Evolutionary conservation across 805 yeast species (phyloP).

Genomic region (Barnettozyma pratensis): DNA sequence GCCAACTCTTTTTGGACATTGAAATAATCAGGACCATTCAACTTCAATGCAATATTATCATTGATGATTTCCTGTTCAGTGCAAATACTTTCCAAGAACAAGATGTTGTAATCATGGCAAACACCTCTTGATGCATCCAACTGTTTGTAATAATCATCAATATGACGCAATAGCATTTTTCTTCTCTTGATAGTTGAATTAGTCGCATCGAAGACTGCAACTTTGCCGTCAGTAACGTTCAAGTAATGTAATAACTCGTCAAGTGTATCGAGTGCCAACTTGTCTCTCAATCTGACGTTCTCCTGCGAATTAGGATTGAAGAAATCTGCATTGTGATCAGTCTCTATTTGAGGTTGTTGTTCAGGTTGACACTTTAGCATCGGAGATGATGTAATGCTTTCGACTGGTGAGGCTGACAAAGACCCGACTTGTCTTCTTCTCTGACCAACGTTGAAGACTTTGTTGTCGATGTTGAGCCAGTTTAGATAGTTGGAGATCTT

Average conservation of each 20-base stretch:
- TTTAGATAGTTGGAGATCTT: constrained; percentile 55
- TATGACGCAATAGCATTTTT: constrained; percentile 22
- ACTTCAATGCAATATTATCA: constrained; percentile 27
- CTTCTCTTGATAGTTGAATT: constrained; percentile 42
- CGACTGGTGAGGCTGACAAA: not conserved
- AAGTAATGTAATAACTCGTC: constrained; percentile 31
- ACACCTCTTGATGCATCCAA: constrained; percentile 35
- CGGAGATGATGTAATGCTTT: constrained; percentile 3
- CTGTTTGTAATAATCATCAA: constrained; percentile 32
- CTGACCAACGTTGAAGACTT: constrained; percentile 67
- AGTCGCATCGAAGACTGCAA: constrained; percentile 50
- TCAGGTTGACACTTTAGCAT: not conserved
- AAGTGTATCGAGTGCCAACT: constrained; percentile 42
- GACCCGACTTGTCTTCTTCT: constrained; percentile 39
- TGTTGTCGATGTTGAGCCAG: constrained; percentile 61
- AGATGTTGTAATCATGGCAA: constrained; percentile 27
- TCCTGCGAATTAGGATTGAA: constrained; percentile 35
- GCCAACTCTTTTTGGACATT: constrained; percentile 18
- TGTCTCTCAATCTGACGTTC: constrained; percentile 35
- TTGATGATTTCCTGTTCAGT: constrained; percentile 24
- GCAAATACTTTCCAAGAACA: constrained; percentile 36
- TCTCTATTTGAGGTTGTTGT: not conserved
- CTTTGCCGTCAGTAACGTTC: constrained; percentile 32
- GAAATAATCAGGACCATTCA: constrained; percentile 29
- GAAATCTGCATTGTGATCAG: constrained; percentile 24